Base-by-base conservation (phyloP, 2,329 filamentous ascomycete genomes). In the Aureobasidium sp. region DNA sequence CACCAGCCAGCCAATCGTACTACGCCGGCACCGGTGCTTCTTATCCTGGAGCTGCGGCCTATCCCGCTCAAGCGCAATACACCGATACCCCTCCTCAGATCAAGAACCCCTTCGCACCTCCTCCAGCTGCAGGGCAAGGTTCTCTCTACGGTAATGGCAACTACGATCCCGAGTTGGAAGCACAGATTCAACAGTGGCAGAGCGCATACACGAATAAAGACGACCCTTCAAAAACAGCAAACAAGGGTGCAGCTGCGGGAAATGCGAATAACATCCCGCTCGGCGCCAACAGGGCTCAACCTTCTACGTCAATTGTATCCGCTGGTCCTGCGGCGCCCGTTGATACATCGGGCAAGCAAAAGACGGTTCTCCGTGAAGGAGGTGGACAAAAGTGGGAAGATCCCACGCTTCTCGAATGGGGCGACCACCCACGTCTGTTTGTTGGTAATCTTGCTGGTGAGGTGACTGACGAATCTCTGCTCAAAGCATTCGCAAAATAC, bases 391-490 rank as follows among this genome's bases (percentile, higher is more conserved):
- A 86, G 63, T 99, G 94, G 94, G 88, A 89, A 27, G 94, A 99
- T 73, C 82, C 89, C 62, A 84, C 88, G 0, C 84, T 99, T 3
- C 83, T 97, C 2, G 94, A 97, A 73, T 99, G 94, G 94, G 92
- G 97, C 71, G 93, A 93, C 1, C 94, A 99, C 73, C 89, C 96
- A 71, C 90, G 94, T 39, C 85, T 99, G 47, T 97, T 97, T 74
- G 92, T 97, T 17, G 94, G 94, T 66, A 99, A 99, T 74, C 83
- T 99, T 57, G 94, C 94, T 44, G 94, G 94, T 68, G 94, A 99
- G 79, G 94, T 96, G 34, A 99, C 94, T 1, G 94, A 99, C 74
- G 94, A 99, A 62, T 94, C 90, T 1, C 82, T 99, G 12, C 82
- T 94, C 70, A 99, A 99, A 77, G 94, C 94, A 1, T 99, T 99